Evolutionary conservation across 2,329 filamentous ascomycete species (phyloP), one percentile per base, ranked within the genome.

Genomic region (Aspergillus latus): DNA sequence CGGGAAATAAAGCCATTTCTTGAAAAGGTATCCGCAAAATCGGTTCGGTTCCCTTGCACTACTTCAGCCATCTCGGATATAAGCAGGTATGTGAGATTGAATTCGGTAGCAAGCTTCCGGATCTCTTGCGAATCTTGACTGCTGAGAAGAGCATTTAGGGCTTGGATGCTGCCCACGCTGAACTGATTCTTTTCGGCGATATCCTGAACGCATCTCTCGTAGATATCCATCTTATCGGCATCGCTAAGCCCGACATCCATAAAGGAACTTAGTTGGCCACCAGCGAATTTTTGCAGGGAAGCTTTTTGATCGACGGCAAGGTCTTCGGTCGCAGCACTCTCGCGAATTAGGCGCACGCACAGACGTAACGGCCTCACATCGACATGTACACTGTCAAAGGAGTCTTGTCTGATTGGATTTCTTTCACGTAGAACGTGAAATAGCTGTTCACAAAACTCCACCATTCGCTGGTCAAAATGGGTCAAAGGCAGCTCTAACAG

Each of bases 161-260:
- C 86, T 66, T 85, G 88, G 16, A 92, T 80, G 63, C 89, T 94
- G 1, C 90, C 90, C 5, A 89, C 81, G 0, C 87, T 85, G 11
- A 85, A 88, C 8, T 75, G 60, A 1, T 86, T 87, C 68, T 82
- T 85, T 21, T 80, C 75, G 2, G 81, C 78, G 45, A 95, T 86
- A 64, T 93, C 88, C 45, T 80, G 64, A 47, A 92, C 80, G 68
- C 90, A 94, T 52, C 81, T 80, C 46, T 79, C 70, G 61, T 88
- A 89, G 13, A 94, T 83, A 16, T 80, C 76, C 56, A 80, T 78
- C 46, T 87, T 85, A 57, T 84, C 84, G 5, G 82, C 76, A 1
- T 74, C 68, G 36, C 79, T 79, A 4, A 84, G 78, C 0, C 87
- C 84, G 30, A 76, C 71, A n/a, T 66, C 68, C 28, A 89, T 74